These are phyloP conservation scores for Rhynchosporium graminicola DNA, from an alignment of 2,329 filamentous ascomycete genomes.

Conservation along the genomic window DNA sequence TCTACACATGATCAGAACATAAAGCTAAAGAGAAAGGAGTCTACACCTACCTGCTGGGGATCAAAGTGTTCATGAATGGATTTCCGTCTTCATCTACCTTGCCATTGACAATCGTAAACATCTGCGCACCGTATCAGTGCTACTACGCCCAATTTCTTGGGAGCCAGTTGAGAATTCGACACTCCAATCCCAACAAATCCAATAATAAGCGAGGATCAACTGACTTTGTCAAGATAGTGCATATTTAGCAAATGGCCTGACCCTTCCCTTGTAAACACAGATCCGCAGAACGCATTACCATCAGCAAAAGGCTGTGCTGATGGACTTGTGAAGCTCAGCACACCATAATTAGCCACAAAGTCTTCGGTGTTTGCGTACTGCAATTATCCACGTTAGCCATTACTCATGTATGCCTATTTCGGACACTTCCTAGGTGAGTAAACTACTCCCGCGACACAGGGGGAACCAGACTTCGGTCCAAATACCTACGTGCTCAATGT, in stretches of 20 bases:
- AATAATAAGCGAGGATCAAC: too few species aligned
- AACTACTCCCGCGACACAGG: not conserved
- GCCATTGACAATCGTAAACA: slow-evolving; percentile 38
- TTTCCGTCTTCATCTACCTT: slow-evolving; percentile 27
- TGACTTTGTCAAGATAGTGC: slow-evolving; percentile 39
- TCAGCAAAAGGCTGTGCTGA: slow-evolving; percentile 25
- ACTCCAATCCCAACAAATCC: too few species aligned
- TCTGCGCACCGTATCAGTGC: slow-evolving; percentile 6
- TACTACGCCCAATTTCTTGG: too few species aligned
- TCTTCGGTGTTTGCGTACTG: slow-evolving; percentile 63
- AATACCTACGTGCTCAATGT: slow-evolving; percentile 72
- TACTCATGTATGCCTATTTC: not conserved
- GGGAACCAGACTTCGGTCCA: not conserved
- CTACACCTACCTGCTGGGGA: slow-evolving; percentile 26
- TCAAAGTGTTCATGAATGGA: slow-evolving; percentile 32
- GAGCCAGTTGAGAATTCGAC: too few species aligned
- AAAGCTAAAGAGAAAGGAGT: slow-evolving; percentile 36
- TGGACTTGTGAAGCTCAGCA: slow-evolving; percentile 60
- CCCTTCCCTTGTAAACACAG: slow-evolving; percentile 31
- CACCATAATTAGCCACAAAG: slow-evolving; percentile 73
- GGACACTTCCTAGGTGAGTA: not conserved
- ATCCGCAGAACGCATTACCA: slow-evolving; percentile 34
- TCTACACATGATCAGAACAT: slow-evolving; percentile 19
- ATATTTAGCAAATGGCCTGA: slow-evolving; percentile 39
- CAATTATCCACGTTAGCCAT: not conserved